Evolutionary conservation across 371 early-diverging fungal species (phyloP).

Genomic region (Mortierella sp.): DNA sequence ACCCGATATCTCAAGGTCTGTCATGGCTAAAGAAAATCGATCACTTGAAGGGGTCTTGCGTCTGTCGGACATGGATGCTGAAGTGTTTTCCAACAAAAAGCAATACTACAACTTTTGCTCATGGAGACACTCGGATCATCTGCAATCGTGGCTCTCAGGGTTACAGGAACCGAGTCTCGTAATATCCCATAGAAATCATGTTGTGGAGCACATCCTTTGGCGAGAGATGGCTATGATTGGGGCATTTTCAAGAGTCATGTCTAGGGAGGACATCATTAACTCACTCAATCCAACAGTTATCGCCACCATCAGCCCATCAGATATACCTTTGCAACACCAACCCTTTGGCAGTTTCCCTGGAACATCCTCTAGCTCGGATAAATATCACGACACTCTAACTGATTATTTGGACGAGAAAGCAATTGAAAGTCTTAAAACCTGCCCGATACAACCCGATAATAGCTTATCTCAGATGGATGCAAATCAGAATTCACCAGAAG

Average conservation of each 20-base stretch:
- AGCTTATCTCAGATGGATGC: neutral
- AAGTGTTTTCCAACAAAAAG: constrained; percentile 15
- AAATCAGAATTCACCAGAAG: neutral
- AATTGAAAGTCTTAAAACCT: neutral
- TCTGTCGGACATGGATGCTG: constrained; percentile 10
- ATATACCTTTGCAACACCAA: neutral
- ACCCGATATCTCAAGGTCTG: neutral
- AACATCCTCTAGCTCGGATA: neutral
- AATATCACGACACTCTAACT: constrained; percentile 31
- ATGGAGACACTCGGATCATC: constrained; percentile 20
- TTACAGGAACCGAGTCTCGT: neutral
- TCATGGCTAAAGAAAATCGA: neutral
- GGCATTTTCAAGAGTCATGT: constrained; percentile 19
- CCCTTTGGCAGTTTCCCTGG: neutral
- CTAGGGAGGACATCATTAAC: constrained; percentile 21
- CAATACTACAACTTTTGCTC: constrained; percentile 12
- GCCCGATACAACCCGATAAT: too few relatives aligned
- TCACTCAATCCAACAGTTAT: constrained; percentile 8
- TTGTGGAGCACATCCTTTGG: constrained; percentile 29
- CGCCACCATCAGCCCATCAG: neutral
- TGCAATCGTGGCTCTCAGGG: constrained; percentile 24
- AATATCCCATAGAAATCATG: neutral
- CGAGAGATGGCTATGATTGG: constrained; percentile 49
- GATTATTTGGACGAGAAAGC: constrained; percentile 18
- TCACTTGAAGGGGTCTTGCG: constrained; percentile 15